Evolutionary conservation across 2,329 filamentous ascomycete species (phyloP).

Genomic region (Triangularia verruculosa): DNA sequence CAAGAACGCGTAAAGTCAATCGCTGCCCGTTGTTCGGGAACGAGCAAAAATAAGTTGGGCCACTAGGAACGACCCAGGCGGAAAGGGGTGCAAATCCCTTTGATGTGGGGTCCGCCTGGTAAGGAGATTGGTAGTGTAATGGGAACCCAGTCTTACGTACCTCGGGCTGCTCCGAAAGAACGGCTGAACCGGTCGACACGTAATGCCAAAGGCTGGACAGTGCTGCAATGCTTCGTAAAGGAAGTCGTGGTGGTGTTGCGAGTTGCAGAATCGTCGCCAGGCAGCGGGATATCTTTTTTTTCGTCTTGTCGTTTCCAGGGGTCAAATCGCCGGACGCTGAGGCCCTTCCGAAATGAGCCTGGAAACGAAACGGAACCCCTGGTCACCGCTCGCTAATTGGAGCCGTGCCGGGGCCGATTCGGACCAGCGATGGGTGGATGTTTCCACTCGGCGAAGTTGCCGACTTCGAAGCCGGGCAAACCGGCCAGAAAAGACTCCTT

Average conservation of each 20-base stretch:
- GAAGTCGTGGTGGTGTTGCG: background rate
- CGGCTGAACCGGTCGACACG: conserved; percentile 6
- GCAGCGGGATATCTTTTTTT: background rate
- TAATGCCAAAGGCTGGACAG: conserved; percentile 5
- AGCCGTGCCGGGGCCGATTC: conserved; percentile 9
- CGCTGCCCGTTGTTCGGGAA: background rate
- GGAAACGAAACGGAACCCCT: conserved; percentile 4
- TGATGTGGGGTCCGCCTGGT: background rate
- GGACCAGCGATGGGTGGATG: background rate
- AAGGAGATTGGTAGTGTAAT: background rate
- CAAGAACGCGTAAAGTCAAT: conserved; percentile 27
- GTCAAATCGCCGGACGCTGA: conserved; percentile 8
- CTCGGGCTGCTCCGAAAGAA: conserved; percentile 14
- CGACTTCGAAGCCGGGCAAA: background rate
- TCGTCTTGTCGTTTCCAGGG: conserved; percentile 1
- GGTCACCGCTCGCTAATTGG: conserved; percentile 7
- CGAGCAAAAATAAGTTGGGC: conserved; percentile 24
- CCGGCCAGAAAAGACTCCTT: background rate
- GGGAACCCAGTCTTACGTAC: conserved; percentile 14
- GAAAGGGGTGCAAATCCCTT: conserved; percentile 1
- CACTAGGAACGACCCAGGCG: background rate
- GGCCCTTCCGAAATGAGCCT: conserved; percentile 17
- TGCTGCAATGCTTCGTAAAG: background rate
- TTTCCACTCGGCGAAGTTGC: conserved; percentile 5
- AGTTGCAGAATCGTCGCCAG: background rate